phyloP scores from a whole-genome alignment of 1,139 yeast species.

The Lizanozyma gosingica region DNA sequence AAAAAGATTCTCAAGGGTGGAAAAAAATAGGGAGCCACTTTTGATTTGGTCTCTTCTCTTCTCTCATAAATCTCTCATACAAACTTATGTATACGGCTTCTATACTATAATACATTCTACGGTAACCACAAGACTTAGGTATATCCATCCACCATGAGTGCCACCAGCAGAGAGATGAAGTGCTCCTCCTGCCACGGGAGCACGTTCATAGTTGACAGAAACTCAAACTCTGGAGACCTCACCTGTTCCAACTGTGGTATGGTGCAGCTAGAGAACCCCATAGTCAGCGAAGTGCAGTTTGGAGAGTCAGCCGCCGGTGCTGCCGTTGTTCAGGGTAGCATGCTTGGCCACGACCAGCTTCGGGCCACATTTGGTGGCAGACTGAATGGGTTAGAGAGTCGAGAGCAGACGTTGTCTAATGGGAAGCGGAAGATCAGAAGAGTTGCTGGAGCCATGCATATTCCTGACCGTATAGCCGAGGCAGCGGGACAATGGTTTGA shows the following conservation, averaged over 20 bases:
- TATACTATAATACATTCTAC: too few relatives aligned
- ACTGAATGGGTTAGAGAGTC: conserved; percentile 67
- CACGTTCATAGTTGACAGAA: background rate
- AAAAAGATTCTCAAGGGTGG: background rate
- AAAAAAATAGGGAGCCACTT: background rate
- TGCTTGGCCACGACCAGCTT: conserved; percentile 81
- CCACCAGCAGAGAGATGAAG: background rate
- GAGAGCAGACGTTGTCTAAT: conserved; percentile 80
- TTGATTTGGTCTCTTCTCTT: too few relatives aligned
- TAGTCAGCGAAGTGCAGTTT: conserved; percentile 90
- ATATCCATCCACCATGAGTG: background rate
- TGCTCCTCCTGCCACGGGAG: background rate
- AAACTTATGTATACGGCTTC: too few relatives aligned
- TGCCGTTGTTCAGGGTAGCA: conserved; percentile 91
- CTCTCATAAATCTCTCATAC: too few relatives aligned
- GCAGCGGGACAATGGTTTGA: conserved; percentile 87
- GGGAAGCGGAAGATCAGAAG: conserved; percentile 71
- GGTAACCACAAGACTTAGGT: too few relatives aligned
- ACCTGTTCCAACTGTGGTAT: conserved; percentile 80
- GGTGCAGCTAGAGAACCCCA: conserved; percentile 86
- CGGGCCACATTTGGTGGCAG: conserved; percentile 62
- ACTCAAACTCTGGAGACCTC: conserved; percentile 47
- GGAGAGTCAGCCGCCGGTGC: conserved; percentile 92
- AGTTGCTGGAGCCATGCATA: conserved; percentile 68
- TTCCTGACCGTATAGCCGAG: conserved; percentile 79